Evolutionary conservation across 768 basidiomycete species (phyloP).

Genomic region (Boletellus ananiceps): DNA sequence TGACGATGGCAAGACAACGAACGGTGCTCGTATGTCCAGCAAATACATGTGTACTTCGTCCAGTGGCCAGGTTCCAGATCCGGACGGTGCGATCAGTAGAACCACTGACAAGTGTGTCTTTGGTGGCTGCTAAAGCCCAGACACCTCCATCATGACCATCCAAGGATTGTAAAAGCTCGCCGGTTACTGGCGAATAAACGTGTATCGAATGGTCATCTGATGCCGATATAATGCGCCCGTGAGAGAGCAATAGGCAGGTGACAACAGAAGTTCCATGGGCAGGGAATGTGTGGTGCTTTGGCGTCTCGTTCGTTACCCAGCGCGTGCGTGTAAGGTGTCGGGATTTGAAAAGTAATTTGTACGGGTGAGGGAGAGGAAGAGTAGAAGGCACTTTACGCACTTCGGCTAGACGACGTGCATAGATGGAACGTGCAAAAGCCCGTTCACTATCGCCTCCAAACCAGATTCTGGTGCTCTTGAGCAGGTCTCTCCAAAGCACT

Average conservation of each 20-base stretch:
- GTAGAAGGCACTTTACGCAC: constrained; percentile 37
- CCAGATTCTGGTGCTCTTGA: constrained; percentile 84
- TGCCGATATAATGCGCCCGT: constrained; percentile 91
- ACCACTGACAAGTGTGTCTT: constrained; percentile 85
- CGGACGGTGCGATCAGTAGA: constrained; percentile 92
- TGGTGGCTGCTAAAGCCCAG: constrained; percentile 91
- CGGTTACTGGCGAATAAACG: constrained; percentile 85
- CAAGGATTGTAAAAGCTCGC: constrained; percentile 66
- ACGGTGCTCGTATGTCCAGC: constrained; percentile 97
- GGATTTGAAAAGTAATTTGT: constrained; percentile 91
- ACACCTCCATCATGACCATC: constrained; percentile 94
- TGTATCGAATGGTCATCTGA: constrained; percentile 97
- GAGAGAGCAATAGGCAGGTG: constrained; percentile 93
- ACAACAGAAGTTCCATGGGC: constrained; percentile 90
- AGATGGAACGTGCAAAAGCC: constrained; percentile 70
- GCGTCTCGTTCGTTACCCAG: constrained; percentile 72
- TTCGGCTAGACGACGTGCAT: constrained; percentile 50
- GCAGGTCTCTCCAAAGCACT: constrained; percentile 82
- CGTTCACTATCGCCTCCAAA: constrained; percentile 83
- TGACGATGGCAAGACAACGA: constrained; percentile 91
- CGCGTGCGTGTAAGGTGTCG: constrained; percentile 74
- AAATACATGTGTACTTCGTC: constrained; percentile 87
- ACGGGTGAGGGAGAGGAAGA: constrained; percentile 77
- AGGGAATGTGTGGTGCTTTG: constrained; percentile 75
- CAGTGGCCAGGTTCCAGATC: constrained; percentile 81